phyloP scores from a whole-genome alignment of 2,329 filamentous ascomycete genomes.

The Diaporthe caulivora region DNA sequence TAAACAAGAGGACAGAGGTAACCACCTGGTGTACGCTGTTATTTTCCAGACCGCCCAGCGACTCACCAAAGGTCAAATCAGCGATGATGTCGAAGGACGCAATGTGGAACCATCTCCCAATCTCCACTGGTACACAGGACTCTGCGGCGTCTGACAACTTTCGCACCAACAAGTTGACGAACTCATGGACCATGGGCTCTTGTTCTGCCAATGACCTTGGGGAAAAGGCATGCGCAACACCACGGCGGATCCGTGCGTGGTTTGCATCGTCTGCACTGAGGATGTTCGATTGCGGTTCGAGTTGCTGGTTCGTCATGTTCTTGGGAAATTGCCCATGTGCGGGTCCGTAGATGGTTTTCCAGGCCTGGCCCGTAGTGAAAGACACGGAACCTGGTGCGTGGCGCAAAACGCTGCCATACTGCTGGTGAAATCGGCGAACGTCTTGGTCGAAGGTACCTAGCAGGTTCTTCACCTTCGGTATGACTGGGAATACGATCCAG shows the following conservation, averaged over 20 bases:
- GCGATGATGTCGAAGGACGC: slow-evolving; percentile 55
- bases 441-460: slow-evolving; percentile 5
- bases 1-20: slow-evolving; percentile 38
- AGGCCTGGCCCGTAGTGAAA: slow-evolving; percentile 28
- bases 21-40: slow-evolving; percentile 45
- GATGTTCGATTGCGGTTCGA: not conserved
- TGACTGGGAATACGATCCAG: not conserved
- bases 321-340: slow-evolving; percentile 40
- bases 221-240: slow-evolving; percentile 45
- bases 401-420: slow-evolving; percentile 28
- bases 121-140: slow-evolving; percentile 38
- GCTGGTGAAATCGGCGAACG: slow-evolving; percentile 20
- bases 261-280: slow-evolving; percentile 23
- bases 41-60: slow-evolving; percentile 50
- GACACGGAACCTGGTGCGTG: slow-evolving; percentile 7
- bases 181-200: slow-evolving; percentile 42
- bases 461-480: not conserved
- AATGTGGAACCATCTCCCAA: slow-evolving; percentile 43
- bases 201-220: slow-evolving; percentile 44
- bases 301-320: slow-evolving; percentile 41
- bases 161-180: slow-evolving; percentile 39
- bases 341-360: slow-evolving; percentile 28
- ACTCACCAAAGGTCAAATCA: slow-evolving; percentile 58
- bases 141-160: slow-evolving; percentile 36
- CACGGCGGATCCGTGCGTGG: slow-evolving; percentile 42